Percentiles rank a stretch among this genome's conserved stretches.
phyloP scores from a whole-genome alignment of 768 basidiomycete species.

The Myochromella boudieri region DNA sequence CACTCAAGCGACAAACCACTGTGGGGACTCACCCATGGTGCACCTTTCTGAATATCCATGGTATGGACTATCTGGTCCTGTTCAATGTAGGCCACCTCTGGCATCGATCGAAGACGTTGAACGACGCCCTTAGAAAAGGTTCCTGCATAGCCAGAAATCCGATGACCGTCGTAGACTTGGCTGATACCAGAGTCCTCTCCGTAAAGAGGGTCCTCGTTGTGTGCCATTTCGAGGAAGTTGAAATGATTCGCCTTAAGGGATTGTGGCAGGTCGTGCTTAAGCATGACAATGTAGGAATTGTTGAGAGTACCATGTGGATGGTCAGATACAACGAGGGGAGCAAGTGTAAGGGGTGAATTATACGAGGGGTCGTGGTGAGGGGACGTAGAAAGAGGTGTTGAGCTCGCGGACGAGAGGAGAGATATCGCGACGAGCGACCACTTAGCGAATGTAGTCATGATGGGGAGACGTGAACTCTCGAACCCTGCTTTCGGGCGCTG shows the following conservation, averaged over 20 bases:
- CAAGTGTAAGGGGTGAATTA: conserved; percentile 50
- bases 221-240: conserved; percentile 70
- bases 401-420: conserved; percentile 32
- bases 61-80: conserved; percentile 91
- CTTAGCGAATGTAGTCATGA: conserved; percentile 42
- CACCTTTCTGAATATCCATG: conserved; percentile 63
- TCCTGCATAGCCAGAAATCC: conserved; percentile 77
- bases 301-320: conserved; percentile 74
- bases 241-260: conserved; percentile 71
- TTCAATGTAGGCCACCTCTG: conserved; percentile 93
- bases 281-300: conserved; percentile 93
- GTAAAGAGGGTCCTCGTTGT: conserved; percentile 50
- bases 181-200: conserved; percentile 54
- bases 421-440: conserved; percentile 44
- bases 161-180: conserved; percentile 75
- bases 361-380: conserved; percentile 27
- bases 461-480: conserved; percentile 26
- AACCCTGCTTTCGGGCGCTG: conserved; percentile 14
- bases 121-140: conserved; percentile 69
- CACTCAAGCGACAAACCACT: neutral
- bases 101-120: conserved; percentile 74
- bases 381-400: conserved; percentile 54
- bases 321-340: conserved; percentile 57
- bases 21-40: conserved; percentile 74
- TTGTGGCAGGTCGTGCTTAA: conserved; percentile 68